Evolutionary conservation across 2,329 filamentous ascomycete genomes (phyloP), one percentile per base, ranked within the genome.

Genomic region (Aspergillus melleus): DNA sequence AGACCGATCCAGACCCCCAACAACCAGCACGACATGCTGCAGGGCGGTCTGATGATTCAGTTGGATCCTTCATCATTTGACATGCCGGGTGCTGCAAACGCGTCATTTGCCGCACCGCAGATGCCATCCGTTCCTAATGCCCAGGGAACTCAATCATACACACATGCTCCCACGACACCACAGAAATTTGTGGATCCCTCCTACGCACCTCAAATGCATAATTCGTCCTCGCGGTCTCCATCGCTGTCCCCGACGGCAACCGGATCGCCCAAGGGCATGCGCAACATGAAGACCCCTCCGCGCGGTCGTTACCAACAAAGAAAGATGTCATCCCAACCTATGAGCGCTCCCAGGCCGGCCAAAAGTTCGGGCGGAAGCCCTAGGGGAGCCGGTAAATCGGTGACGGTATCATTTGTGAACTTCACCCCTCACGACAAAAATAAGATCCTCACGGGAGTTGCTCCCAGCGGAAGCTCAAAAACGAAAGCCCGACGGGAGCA

Each of bases 401-500:
- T 85, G 36, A 74, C 74, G 52, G 80, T 81, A 14, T 84, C 83
- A 11, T 98, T 98, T 71, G 91, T 96, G 64, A 98, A 98, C 76
- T 96, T 90, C 77, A 97, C 93, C 1, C 88, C 92, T 0, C 81
- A 84, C 53, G 93, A 99, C 74, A 88, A 88, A 68, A 80, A 84
- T 14, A 86, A 90, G 71, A 88, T 99, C 49, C 86, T 99, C 76
- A 91, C 86, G 8, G 94, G 93, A 5, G 95, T 99, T 12, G 95
- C 95, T 50, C 94, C 94, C 0, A 93, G 89, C 65, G 95, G 95
- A 10, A 92, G 88, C 67, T 90, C 87, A 66, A 98, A 98, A 84
- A 98, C 95, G 9, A 97, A 97, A 74, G 92, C 92, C n/a, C 81
- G 92, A 57, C 81, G 95, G 54, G 94, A 98, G 76, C 90, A 91